Evolutionary conservation across 2,329 filamentous ascomycete species (phyloP).

Genomic region (Plenodomus lindquistii): DNA sequence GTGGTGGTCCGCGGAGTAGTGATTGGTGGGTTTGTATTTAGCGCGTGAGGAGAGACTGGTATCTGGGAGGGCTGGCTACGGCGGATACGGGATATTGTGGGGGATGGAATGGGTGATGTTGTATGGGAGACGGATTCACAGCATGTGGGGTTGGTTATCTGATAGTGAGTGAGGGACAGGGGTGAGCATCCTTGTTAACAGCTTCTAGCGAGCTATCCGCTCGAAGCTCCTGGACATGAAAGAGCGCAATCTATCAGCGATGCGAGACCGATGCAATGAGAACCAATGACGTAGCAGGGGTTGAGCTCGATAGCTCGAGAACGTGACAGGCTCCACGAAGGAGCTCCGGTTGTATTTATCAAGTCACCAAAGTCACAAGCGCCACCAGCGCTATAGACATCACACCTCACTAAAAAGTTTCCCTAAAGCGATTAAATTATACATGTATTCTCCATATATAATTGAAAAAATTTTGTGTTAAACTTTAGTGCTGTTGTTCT

Average conservation of each 20-base stretch:
- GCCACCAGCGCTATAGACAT: too few species aligned
- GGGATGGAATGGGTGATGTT: conserved; percentile 4
- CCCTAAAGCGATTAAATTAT: too few species aligned
- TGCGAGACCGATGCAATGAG: conserved; percentile 2
- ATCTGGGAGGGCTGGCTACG: conserved; percentile 1
- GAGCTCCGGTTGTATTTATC: too few species aligned
- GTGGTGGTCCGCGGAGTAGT: conserved; percentile 6
- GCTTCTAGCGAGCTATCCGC: conserved; percentile 7
- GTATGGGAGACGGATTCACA: neutral
- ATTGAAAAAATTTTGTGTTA: too few species aligned
- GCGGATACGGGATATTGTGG: conserved; percentile 2
- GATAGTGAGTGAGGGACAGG: conserved; percentile 9
- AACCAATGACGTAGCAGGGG: conserved; percentile 5
- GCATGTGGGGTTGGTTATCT: conserved; percentile 5
- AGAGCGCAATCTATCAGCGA: neutral
- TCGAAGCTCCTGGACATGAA: neutral
- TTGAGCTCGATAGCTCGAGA: neutral
- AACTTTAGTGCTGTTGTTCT: too few species aligned
- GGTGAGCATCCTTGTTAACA: conserved; percentile 5
- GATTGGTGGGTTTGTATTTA: conserved; percentile 8
- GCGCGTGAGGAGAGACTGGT: conserved; percentile 2
- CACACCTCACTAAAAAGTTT: too few species aligned
- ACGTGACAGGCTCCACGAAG: conserved; percentile 1
- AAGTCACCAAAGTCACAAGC: too few species aligned
- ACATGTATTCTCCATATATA: too few species aligned